Percentiles rank a stretch among this genome's conserved stretches.
These are phyloP conservation scores for Ensete glaucum DNA, from an alignment of 176 grass and related monocot genomes.

Conservation along the genomic window DNA sequence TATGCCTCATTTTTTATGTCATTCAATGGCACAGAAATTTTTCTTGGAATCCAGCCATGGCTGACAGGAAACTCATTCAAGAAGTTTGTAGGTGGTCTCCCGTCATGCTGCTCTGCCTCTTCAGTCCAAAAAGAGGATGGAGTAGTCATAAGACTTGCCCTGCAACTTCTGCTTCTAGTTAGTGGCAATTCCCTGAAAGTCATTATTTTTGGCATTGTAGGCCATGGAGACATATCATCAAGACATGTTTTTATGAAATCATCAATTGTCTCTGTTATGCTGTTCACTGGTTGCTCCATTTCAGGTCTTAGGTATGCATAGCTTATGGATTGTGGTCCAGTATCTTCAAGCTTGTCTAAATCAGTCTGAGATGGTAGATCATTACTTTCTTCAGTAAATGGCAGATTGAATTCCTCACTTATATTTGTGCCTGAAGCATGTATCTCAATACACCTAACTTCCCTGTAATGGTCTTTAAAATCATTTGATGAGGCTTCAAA, in stretches of 20 bases:
- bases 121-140: slow-evolving; percentile 54
- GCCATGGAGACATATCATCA: slow-evolving; percentile 27
- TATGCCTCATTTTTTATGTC: slow-evolving; percentile 26
- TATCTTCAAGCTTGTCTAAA: slow-evolving; percentile 29
- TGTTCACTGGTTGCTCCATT: slow-evolving; percentile 19
- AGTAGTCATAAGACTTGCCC: slow-evolving; percentile 53
- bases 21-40: slow-evolving; percentile 25
- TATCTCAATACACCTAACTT: slow-evolving; percentile 65
- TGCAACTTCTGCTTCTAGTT: slow-evolving; percentile 65
- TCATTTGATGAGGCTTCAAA: slow-evolving; percentile 19
- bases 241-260: slow-evolving; percentile 30
- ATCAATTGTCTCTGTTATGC: slow-evolving; percentile 19
- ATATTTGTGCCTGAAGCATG: slow-evolving; percentile 30
- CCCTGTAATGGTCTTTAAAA: slow-evolving; percentile 60
- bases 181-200: slow-evolving; percentile 35
- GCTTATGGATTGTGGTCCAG: slow-evolving; percentile 5
- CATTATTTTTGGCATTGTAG: slow-evolving; percentile 1
- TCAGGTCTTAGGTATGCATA: not conserved
- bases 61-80: slow-evolving; percentile 34
- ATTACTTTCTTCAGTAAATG: slow-evolving; percentile 24
- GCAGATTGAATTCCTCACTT: slow-evolving; percentile 32
- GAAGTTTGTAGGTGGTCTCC: slow-evolving; percentile 30
- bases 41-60: slow-evolving; percentile 38
- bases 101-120: slow-evolving; percentile 27
- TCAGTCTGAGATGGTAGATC: slow-evolving; percentile 42